Percentiles rank a stretch among this genome's conserved stretches.
Conservation (phyloP, 2,329 filamentous ascomycete species). For the Ambrosiella xylebori region DNA sequence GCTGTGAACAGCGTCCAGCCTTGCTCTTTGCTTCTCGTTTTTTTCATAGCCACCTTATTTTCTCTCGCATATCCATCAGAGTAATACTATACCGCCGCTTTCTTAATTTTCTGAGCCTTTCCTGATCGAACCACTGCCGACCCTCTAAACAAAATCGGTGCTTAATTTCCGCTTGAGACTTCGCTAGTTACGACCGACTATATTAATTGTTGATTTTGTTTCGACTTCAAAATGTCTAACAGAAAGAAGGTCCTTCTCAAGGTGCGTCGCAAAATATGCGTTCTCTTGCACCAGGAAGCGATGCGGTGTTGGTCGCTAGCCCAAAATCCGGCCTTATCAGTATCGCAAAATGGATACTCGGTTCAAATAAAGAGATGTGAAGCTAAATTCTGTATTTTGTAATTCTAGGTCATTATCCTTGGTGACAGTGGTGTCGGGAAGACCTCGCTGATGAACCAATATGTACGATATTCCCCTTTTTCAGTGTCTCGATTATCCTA, state of each 20-base stretch:
- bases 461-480: conserved; percentile 46
- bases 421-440: conserved; percentile 98
- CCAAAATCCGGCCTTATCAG: neutral
- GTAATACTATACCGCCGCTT: neutral
- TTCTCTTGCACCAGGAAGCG: neutral
- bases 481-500: neutral
- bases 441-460: conserved; percentile 99
- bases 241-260: conserved; percentile 84
- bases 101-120: neutral
- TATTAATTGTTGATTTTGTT: neutral
- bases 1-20: neutral
- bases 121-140: neutral
- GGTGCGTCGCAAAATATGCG: conserved; percentile 30
- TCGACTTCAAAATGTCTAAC: conserved; percentile 45
- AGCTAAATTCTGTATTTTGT: conserved; percentile 2
- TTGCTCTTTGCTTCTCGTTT: conserved; percentile 1
- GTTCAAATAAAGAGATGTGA: neutral
- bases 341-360: neutral
- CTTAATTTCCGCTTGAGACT: neutral
- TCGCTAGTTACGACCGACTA: neutral
- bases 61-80: conserved; percentile 2
- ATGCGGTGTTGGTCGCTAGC: neutral
- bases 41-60: conserved; percentile 1
- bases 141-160: neutral
- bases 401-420: conserved; percentile 82